Evolutionary conservation across 148 eudicot genomes (phyloP), one percentile per base, ranked within the genome.

Genomic region (Persicaria maculosa): DNA sequence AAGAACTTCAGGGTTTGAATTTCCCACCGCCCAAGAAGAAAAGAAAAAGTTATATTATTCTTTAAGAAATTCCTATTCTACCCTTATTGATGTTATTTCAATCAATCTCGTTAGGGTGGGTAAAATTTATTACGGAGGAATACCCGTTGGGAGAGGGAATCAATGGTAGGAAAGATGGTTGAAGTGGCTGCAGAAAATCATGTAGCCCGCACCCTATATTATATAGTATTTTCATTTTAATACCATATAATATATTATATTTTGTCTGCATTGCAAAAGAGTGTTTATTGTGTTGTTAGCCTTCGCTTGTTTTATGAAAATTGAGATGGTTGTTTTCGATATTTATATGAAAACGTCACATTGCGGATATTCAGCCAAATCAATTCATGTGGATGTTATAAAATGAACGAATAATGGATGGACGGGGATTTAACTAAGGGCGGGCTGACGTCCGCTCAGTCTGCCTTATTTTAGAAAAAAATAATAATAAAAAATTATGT

Each of bases 1-100:
- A 92, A 92, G 79, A 92, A 92, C 72, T 92, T 90, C 85, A 76
- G 96, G 71, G 91, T 90, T 50, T 92, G 58, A 86, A 1, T 8
- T 6, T 12, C 44, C 14, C 69, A 9, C 22, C 7, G 8, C 69
- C 68, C 43, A 31, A 31, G 40, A 31, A 31, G 40, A 2, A 1
- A 31, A 31, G 1, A 31, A 31, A 31, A 31, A 31, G 0, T 1
- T 31, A 31, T 31, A 31, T 31, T 36, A 1, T 5, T 67, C 10
- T 67, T 36, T 36, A 12, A 4, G 6, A 22, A 64, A 25, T 64
- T 31, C 44, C 44, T 15, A 64, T 64, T 64, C 69, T 64, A 40
- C 44, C 7, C 11, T 14, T 40, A 22, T 64, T 64, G 40, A 17
- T 67, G 57, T 16, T 52, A 9, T 52, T 52, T 52, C n/a, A 52